A percentile compares a stretch with the other conserved stretches of the same genome.
These are phyloP conservation scores for Cronartium ribicola DNA, from an alignment of 1,284 basidiomycete species.

Conservation along the genomic window DNA sequence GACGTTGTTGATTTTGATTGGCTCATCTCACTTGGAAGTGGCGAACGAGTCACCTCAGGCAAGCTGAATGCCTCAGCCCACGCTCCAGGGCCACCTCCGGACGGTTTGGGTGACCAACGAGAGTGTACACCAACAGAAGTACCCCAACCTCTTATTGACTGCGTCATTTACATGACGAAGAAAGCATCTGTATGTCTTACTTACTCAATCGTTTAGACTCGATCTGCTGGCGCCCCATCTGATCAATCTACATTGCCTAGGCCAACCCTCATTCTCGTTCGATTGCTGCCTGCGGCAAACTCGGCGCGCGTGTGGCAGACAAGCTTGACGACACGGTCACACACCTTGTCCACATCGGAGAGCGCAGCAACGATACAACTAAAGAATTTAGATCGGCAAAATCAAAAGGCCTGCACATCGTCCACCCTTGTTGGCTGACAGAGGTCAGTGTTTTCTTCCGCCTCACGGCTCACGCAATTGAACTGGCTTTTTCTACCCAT, in stretches of 20 bases:
- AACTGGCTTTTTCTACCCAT: not conserved
- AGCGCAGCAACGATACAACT: constrained; percentile 3
- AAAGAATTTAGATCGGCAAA: constrained; percentile 27
- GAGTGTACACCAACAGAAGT: not conserved
- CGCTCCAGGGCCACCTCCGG: not conserved
- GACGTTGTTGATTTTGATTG: constrained; percentile 33
- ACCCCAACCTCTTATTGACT: constrained; percentile 11
- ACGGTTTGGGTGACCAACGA: no score
- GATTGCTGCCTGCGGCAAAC: constrained; percentile 24
- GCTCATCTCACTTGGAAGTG: constrained; percentile 15
- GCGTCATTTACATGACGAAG: constrained; percentile 25
- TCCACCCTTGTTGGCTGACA: constrained; percentile 34
- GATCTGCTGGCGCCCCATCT: not conserved
- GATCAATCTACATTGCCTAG: not conserved
- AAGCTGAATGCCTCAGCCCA: not conserved
- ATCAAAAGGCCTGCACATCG: constrained; percentile 18
- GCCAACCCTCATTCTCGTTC: constrained; percentile 24
- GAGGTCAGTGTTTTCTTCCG: constrained; percentile 31
- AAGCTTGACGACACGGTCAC: constrained; percentile 29
- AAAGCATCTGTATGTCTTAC: constrained; percentile 21
- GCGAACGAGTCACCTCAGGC: constrained; percentile 14
- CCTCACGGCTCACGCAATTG: no score
- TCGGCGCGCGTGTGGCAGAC: constrained; percentile 31
- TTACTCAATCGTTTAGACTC: not conserved
- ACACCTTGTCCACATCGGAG: constrained; percentile 27